A percentile compares a stretch with the other conserved stretches of the same genome.
phyloP scores from a whole-genome alignment of 352 stramenopile species.

The Phytophthora pseudosyringae region DNA sequence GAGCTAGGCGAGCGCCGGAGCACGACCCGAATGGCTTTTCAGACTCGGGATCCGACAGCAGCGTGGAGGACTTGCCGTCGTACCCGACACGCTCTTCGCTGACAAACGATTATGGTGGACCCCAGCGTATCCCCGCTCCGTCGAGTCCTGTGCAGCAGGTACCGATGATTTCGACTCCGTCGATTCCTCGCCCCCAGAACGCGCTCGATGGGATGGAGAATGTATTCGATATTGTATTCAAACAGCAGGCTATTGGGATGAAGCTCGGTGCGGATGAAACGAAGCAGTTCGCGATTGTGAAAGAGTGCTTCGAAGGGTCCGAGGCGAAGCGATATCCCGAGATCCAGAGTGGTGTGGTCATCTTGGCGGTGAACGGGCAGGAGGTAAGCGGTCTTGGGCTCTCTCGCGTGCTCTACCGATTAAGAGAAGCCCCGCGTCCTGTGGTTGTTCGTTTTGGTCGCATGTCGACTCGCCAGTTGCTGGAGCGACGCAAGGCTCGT shows the following conservation, averaged over 20 bases:
- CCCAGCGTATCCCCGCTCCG: conserved; percentile 21
- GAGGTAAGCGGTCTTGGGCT: conserved; percentile 75
- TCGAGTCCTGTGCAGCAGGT: conserved; percentile 35
- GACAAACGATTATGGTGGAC: conserved; percentile 29
- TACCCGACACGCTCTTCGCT: conserved; percentile 30
- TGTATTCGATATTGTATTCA: conserved; percentile 89
- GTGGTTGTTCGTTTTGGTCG: conserved; percentile 86
- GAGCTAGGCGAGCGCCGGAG: conserved; percentile 22
- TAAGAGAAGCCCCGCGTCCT: conserved; percentile 78
- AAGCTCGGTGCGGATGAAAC: conserved; percentile 77
- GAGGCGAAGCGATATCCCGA: conserved; percentile 78
- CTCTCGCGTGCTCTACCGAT: conserved; percentile 73
- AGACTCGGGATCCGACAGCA: conserved; percentile 65
- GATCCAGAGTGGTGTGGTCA: conserved; percentile 84
- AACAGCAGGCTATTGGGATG: conserved; percentile 85
- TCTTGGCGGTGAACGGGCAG: conserved; percentile 83
- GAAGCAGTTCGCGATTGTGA: conserved; percentile 80
- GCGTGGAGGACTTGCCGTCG: conserved; percentile 39
- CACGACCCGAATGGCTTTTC: conserved; percentile 49
- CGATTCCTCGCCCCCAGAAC: conserved; percentile 34
- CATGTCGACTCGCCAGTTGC: conserved; percentile 45
- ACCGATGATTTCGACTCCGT: conserved; percentile 32
- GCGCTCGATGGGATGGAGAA: conserved; percentile 70
- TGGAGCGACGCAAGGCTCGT: conserved; percentile 44
- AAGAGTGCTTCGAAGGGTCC: conserved; percentile 81